These are phyloP conservation scores for Termitomyces bulborhizus DNA, from an alignment of 768 basidiomycete genomes.

Conservation along the genomic window DNA sequence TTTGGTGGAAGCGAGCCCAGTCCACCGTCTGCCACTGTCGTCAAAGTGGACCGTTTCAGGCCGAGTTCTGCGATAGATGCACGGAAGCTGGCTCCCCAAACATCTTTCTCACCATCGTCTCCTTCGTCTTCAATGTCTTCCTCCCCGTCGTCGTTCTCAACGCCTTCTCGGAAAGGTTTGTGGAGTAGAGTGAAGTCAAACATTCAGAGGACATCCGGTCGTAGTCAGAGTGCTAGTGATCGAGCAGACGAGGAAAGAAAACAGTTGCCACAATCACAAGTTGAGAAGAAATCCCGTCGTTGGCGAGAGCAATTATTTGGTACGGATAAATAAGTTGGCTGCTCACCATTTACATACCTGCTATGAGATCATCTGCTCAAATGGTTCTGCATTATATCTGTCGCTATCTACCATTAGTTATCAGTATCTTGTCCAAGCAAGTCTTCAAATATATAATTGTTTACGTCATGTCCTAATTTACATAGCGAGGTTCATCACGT, in stretches of 20 bases:
- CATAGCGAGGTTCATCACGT: background rate
- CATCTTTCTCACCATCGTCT: slow-evolving; percentile 5
- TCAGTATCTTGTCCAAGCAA: background rate
- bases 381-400: background rate
- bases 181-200: slow-evolving; percentile 34
- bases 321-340: background rate
- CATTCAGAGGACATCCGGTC: slow-evolving; percentile 20
- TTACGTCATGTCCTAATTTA: background rate
- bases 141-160: slow-evolving; percentile 5
- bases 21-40: background rate
- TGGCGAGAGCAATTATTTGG: slow-evolving; percentile 10
- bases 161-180: slow-evolving; percentile 16
- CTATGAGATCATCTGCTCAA: background rate
- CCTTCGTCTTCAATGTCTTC: slow-evolving; percentile 3
- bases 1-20: slow-evolving; percentile 9
- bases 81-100: background rate
- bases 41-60: background rate
- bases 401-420: background rate
- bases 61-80: background rate
- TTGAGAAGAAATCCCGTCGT: slow-evolving; percentile 13
- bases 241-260: background rate
- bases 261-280: background rate
- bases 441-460: no score
- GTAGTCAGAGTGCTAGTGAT: background rate
- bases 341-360: background rate